A percentile compares a stretch with the other conserved stretches of the same genome.
These are phyloP conservation scores for Graphilbum ipis-grandicollis DNA, from an alignment of 2,329 filamentous ascomycete species.

Conservation along the genomic window DNA sequence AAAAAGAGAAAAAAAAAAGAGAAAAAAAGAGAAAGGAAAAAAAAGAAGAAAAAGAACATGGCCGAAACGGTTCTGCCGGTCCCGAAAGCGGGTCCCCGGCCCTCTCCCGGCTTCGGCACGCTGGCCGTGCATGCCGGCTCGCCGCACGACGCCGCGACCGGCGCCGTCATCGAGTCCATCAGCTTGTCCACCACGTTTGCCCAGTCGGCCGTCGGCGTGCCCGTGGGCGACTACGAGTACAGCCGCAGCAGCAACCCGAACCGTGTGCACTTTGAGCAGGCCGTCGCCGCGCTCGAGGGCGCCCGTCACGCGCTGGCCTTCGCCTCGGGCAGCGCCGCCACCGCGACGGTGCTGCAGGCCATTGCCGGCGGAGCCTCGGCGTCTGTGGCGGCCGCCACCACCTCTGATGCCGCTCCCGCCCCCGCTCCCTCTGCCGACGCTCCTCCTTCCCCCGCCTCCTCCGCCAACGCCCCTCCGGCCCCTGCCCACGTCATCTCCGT, in stretches of 20 bases:
- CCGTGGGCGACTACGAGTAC: constrained; percentile 84
- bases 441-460: background rate
- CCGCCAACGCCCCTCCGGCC: background rate
- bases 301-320: constrained; percentile 88
- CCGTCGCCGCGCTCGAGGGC: constrained; percentile 81
- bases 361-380: constrained; percentile 33
- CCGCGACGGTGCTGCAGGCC: constrained; percentile 82
- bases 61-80: too few relatives aligned
- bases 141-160: constrained; percentile 77
- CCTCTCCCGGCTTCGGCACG: constrained; percentile 62
- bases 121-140: constrained; percentile 88
- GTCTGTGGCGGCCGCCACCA: background rate
- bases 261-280: constrained; percentile 81
- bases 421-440: background rate
- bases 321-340: constrained; percentile 84
- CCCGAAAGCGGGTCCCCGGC: background rate
- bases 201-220: constrained; percentile 75
- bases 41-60: too few relatives aligned
- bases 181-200: constrained; percentile 93
- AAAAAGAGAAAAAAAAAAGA: too few relatives aligned
- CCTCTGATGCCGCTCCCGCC: background rate
- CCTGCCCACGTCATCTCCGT: constrained; percentile 93
- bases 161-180: constrained; percentile 91
- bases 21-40: too few relatives aligned
- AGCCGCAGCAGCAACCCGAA: constrained; percentile 89